Base-by-base conservation (phyloP, 306 rosid species). In the Aeschynomene evenia region DNA sequence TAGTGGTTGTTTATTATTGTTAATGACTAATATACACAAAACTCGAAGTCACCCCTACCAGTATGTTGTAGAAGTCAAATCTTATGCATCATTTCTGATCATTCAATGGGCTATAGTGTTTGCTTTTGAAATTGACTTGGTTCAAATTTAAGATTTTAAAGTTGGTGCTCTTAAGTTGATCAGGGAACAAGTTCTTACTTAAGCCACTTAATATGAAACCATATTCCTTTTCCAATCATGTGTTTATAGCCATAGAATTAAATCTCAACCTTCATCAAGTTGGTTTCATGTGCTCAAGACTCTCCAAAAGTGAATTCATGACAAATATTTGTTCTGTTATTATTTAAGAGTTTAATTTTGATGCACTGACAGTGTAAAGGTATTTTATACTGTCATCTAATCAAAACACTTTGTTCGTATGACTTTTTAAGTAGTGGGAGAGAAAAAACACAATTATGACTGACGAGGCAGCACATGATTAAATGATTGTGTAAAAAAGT, bases 281-380 rank as follows among this genome's bases (percentile, higher is more conserved):
- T 67, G 45, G 63, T 40, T 10, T 19, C 66, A 61, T 50, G 62
- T n/a, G 18, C 46, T 75, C 42, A 55, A 55, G 14, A 16, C 68
- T 66, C 10, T 37, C 53, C n/a, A n/a, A 23, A 9, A 20, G 19
- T 22, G 54, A 52, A 34, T 34, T 75, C 2, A 61, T 56, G 24
- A 48, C 1, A 9, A 11, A 26, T 28, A 39, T 5, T 42, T 45
- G 57, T n/a, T n/a, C n/a, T n/a, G n/a, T n/a, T n/a, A n/a, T n/a
- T n/a, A n/a, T n/a, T n/a, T n/a, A n/a, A n/a, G n/a, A n/a, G n/a
- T n/a, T n/a, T n/a, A n/a, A n/a, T n/a, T n/a, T n/a, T n/a, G n/a
- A n/a, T n/a, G n/a, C n/a, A n/a, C n/a, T n/a, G n/a, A n/a, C n/a
- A n/a, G n/a, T n/a, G n/a, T n/a, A n/a, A n/a, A n/a, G n/a, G n/a